Percentiles rank a stretch among this genome's conserved stretches.
phyloP scores from a whole-genome alignment of 331 rosid genomes.

The Rosa hybrid region DNA sequence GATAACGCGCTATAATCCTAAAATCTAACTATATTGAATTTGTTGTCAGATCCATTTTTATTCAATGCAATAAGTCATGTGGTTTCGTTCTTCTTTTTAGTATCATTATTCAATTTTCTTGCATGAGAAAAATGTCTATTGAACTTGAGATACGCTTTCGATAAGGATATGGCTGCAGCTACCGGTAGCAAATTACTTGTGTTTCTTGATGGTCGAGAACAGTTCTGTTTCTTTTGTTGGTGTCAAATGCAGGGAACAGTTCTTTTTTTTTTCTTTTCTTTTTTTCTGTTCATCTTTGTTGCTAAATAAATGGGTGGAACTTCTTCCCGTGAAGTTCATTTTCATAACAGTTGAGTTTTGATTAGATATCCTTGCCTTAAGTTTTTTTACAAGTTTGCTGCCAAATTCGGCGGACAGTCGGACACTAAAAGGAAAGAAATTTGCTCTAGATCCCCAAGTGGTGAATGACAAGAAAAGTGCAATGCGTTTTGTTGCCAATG shows the following conservation, averaged over 20 bases:
- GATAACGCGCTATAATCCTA: neutral
- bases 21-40: neutral
- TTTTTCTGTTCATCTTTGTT: neutral
- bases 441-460: neutral
- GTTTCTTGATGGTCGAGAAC: neutral
- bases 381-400: neutral
- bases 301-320: conserved; percentile 1
- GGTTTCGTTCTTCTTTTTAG: neutral
- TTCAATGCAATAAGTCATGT: neutral
- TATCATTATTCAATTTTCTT: neutral
- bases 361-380: neutral
- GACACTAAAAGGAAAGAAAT: neutral
- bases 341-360: neutral
- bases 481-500: neutral
- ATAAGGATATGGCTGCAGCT: neutral
- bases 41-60: neutral
- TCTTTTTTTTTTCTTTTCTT: neutral
- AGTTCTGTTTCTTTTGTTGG: neutral
- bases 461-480: neutral
- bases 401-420: neutral
- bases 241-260: neutral
- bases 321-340: neutral
- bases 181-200: neutral
- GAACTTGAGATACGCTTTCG: neutral
- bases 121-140: neutral